Evolutionary conservation across 371 early-diverging fungal species (phyloP).

Genomic region (Chytridiales sp.): DNA sequence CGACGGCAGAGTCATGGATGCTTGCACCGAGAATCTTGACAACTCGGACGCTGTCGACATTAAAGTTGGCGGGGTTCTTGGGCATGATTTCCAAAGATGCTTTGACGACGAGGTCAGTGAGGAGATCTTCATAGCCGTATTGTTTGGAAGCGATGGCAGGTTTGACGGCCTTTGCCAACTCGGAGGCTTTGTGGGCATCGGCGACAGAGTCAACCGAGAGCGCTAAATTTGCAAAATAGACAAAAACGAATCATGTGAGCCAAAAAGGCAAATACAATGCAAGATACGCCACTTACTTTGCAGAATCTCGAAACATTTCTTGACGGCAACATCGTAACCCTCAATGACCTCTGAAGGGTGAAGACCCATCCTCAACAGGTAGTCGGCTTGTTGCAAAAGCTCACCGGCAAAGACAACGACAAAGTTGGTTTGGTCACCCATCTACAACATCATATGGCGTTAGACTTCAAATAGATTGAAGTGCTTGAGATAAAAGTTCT

Average conservation of each 20-base stretch:
- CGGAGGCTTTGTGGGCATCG: constrained; percentile 52
- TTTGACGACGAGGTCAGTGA: constrained; percentile 78
- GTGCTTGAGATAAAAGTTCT: background rate
- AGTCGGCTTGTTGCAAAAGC: constrained; percentile 89
- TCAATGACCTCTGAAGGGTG: constrained; percentile 92
- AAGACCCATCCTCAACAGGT: constrained; percentile 90
- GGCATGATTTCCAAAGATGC: constrained; percentile 93
- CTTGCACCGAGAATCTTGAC: constrained; percentile 97
- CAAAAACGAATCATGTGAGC: background rate
- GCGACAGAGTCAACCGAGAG: constrained; percentile 68
- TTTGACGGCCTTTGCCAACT: constrained; percentile 70
- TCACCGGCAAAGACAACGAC: constrained; percentile 94
- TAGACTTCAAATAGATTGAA: background rate
- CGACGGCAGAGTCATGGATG: constrained; percentile 88
- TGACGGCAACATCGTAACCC: constrained; percentile 88
- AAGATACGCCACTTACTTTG: constrained; percentile 56
- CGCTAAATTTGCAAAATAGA: constrained; percentile 42
- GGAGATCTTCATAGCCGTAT: constrained; percentile 90
- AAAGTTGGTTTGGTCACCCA: constrained; percentile 95
- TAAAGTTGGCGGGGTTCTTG: constrained; percentile 78
- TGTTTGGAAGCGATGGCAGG: constrained; percentile 87
- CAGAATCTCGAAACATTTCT: constrained; percentile 79
- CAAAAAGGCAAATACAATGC: background rate
- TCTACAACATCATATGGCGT: constrained; percentile 42
- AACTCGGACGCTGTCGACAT: constrained; percentile 93